Percentiles rank a stretch among this genome's conserved stretches.
Conservation (phyloP, 352 stramenopile species). For the Phytophthora ramorum region DNA sequence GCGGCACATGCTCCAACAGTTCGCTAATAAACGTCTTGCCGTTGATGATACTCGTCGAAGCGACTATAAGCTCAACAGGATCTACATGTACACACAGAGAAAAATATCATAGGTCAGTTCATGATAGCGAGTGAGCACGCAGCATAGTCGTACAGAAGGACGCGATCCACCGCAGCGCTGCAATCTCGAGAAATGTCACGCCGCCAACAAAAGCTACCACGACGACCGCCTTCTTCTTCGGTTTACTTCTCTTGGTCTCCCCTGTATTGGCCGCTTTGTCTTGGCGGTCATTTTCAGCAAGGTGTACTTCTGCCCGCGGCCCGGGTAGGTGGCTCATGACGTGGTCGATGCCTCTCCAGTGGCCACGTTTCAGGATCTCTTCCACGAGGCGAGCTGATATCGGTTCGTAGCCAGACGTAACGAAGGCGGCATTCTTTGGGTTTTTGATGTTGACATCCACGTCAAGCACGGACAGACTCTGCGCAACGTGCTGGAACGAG, state of each 20-base stretch:
- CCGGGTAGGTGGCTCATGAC: conserved; percentile 59
- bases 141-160: conserved; percentile 57
- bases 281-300: conserved; percentile 23
- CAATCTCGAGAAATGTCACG: conserved; percentile 76
- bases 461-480: conserved; percentile 56
- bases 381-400: conserved; percentile 76
- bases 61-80: conserved; percentile 67
- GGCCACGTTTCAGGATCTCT: conserved; percentile 58
- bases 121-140: background rate
- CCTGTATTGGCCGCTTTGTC: conserved; percentile 6
- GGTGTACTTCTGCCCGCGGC: conserved; percentile 60
- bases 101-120: conserved; percentile 11
- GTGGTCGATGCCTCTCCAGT: conserved; percentile 57
- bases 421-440: conserved; percentile 64
- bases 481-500: conserved; percentile 39
- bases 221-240: conserved; percentile 58
- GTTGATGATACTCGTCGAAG: conserved; percentile 65
- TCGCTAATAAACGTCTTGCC: conserved; percentile 60
- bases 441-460: conserved; percentile 63
- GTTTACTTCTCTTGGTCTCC: conserved; percentile 22
- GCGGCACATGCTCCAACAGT: conserved; percentile 52
- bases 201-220: conserved; percentile 77
- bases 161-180: conserved; percentile 74
- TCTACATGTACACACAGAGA: conserved; percentile 34
- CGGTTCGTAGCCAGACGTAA: conserved; percentile 76